A percentile compares a stretch with the other conserved stretches of the same genome.
These are phyloP conservation scores for Stachybotrys elegans DNA, from an alignment of 2,329 filamentous ascomycete genomes.

Conservation along the genomic window DNA sequence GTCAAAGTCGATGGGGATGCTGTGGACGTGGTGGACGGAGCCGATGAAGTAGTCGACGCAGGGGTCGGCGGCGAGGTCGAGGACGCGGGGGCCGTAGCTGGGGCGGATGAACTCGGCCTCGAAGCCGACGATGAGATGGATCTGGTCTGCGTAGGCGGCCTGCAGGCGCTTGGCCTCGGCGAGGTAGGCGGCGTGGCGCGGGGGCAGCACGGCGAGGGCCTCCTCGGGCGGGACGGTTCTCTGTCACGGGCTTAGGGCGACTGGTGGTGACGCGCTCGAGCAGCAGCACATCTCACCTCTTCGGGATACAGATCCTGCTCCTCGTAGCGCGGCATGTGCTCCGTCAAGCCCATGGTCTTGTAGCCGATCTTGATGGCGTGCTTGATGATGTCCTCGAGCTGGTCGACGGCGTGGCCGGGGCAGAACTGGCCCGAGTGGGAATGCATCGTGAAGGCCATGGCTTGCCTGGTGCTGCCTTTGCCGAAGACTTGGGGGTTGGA, in stretches of 20 bases:
- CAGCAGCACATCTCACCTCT: conserved; percentile 54
- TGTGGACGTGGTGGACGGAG: conserved; percentile 84
- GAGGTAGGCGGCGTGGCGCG: conserved; percentile 68
- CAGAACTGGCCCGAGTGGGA: conserved; percentile 98
- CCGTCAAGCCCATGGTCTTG: conserved; percentile 80
- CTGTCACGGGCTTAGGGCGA: neutral
- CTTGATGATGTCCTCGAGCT: conserved; percentile 77
- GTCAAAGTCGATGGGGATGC: conserved; percentile 87
- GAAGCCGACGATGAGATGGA: conserved; percentile 82
- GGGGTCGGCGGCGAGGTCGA: conserved; percentile 54
- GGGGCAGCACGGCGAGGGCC: conserved; percentile 41
- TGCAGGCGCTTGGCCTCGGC: conserved; percentile 70
- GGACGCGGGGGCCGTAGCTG: conserved; percentile 52
- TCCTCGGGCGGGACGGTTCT: conserved; percentile 25
- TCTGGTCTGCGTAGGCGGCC: conserved; percentile 60
- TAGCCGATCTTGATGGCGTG: conserved; percentile 75
- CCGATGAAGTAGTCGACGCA: conserved; percentile 86
- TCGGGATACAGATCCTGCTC: conserved; percentile 83
- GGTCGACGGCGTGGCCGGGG: conserved; percentile 78
- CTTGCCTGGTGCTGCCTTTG: no score
- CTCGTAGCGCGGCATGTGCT: conserved; percentile 85
- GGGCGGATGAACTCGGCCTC: conserved; percentile 90
- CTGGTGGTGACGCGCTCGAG: no score
- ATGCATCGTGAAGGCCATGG: conserved; percentile 98
- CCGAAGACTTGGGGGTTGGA: neutral